phyloP scores from a whole-genome alignment of 768 basidiomycete species.

The Paxillus ammoniavirescens region DNA sequence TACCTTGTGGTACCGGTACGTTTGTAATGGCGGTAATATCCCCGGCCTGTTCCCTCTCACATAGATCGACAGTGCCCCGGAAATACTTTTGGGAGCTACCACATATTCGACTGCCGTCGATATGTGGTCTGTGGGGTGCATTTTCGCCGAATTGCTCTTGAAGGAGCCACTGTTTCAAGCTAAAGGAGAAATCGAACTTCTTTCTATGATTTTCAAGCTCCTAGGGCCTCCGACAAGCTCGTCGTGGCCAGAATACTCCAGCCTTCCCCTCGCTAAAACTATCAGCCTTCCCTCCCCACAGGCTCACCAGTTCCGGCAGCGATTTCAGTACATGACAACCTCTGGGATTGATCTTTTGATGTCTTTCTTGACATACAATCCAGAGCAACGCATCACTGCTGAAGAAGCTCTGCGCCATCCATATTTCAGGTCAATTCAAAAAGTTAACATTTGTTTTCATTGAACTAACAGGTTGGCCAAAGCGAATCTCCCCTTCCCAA shows the following conservation, averaged over 20 bases:
- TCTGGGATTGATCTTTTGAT: conserved; percentile 85
- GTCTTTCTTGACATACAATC: conserved; percentile 85
- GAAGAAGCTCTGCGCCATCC: conserved; percentile 89
- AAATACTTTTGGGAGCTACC: conserved; percentile 89
- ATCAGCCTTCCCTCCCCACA: conserved; percentile 75
- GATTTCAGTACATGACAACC: conserved; percentile 80
- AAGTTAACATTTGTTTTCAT: neutral
- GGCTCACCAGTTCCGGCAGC: conserved; percentile 74
- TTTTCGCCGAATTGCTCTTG: conserved; percentile 93
- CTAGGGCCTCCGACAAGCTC: conserved; percentile 88
- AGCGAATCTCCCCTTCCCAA: conserved; percentile 96
- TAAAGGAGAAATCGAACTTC: conserved; percentile 90
- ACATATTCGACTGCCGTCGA: conserved; percentile 96
- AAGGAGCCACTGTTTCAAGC: conserved; percentile 98
- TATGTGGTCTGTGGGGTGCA: conserved; percentile 99
- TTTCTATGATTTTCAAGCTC: conserved; percentile 92
- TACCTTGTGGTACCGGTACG: conserved; percentile 97
- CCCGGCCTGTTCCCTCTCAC: conserved; percentile 10
- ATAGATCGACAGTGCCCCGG: conserved; percentile 68
- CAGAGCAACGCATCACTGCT: conserved; percentile 79
- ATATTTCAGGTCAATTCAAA: conserved; percentile 70
- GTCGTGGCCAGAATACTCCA: conserved; percentile 83
- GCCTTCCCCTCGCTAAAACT: conserved; percentile 78
- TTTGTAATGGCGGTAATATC: conserved; percentile 10
- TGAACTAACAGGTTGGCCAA: conserved; percentile 1